A percentile compares a stretch with the other conserved stretches of the same genome.
These are phyloP conservation scores for Suillus subluteus DNA, from an alignment of 768 basidiomycete genomes.

Conservation along the genomic window DNA sequence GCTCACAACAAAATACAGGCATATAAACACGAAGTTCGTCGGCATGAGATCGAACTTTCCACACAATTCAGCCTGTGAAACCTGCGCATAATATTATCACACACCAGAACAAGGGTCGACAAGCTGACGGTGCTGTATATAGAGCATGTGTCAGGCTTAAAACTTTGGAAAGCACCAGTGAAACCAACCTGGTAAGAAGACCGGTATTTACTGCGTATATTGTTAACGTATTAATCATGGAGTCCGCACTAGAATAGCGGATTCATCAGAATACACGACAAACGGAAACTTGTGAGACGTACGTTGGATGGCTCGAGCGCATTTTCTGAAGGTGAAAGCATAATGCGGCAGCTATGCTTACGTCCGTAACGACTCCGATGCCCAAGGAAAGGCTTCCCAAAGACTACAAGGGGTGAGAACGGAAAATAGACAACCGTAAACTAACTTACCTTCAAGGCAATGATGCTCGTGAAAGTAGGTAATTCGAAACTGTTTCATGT, in stretches of 20 bases:
- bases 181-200: constrained; percentile 56
- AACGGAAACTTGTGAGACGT: constrained; percentile 18
- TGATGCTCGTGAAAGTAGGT: constrained; percentile 45
- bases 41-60: constrained; percentile 58
- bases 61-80: not conserved
- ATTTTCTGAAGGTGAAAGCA: constrained; percentile 58
- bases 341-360: constrained; percentile 52
- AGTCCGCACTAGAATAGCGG: constrained; percentile 46
- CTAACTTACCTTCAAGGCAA: constrained; percentile 46
- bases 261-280: constrained; percentile 7
- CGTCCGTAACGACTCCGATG: constrained; percentile 54
- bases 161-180: not conserved
- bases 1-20: constrained; percentile 65
- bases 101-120: constrained; percentile 58
- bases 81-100: constrained; percentile 20
- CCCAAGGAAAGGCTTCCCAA: constrained; percentile 52
- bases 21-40: constrained; percentile 59
- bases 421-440: not conserved
- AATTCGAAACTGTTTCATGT: constrained; percentile 41
- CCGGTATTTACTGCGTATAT: constrained; percentile 70
- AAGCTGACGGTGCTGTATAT: constrained; percentile 35
- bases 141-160: constrained; percentile 6
- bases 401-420: constrained; percentile 33
- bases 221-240: constrained; percentile 57
- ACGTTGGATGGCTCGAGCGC: constrained; percentile 52